phyloP scores from a whole-genome alignment of 2,329 filamentous ascomycete species.

The Cladobotryum mycophilum region DNA sequence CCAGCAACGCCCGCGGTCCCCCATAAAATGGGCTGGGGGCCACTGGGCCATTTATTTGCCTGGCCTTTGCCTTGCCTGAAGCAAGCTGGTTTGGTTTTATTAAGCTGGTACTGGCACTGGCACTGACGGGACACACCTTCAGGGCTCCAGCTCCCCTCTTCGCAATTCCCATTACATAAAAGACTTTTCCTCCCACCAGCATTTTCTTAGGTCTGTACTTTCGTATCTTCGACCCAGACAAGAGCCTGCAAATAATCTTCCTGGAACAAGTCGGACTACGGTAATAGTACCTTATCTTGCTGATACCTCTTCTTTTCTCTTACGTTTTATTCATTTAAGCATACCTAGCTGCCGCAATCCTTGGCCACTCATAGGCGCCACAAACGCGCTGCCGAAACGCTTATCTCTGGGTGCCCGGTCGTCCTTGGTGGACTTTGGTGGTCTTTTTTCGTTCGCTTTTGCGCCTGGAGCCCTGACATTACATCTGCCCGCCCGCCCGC shows the following conservation, averaged over 20 bases:
- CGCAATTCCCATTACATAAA: slow-evolving; percentile 36
- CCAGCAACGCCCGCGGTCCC: neutral
- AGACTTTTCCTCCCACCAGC: slow-evolving; percentile 24
- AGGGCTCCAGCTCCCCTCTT: slow-evolving; percentile 15
- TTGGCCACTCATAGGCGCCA: slow-evolving; percentile 21
- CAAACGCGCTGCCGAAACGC: slow-evolving; percentile 19
- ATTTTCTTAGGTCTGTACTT: slow-evolving; percentile 22
- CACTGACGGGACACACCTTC: no score
- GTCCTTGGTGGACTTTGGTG: slow-evolving; percentile 9
- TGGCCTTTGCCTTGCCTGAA: no score
- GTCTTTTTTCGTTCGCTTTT: slow-evolving; percentile 1
- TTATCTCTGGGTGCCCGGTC: slow-evolving; percentile 22
- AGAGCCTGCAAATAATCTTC: slow-evolving; percentile 12
- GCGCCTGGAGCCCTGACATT: slow-evolving; percentile 11
- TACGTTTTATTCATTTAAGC: slow-evolving; percentile 10
- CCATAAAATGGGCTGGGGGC: neutral
- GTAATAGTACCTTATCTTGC: slow-evolving; percentile 22
- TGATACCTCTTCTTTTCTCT: slow-evolving; percentile 7
- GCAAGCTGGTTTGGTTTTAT: no score
- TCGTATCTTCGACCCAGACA: slow-evolving; percentile 21
- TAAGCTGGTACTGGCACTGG: no score
- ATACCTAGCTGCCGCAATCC: slow-evolving; percentile 3
- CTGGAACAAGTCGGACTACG: slow-evolving; percentile 7
- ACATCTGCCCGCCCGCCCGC: slow-evolving; percentile 2
- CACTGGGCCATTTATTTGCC: no score